Base-by-base conservation (phyloP, 192 early-diverging fungal species). In the Linnemannia exigua region DNA sequence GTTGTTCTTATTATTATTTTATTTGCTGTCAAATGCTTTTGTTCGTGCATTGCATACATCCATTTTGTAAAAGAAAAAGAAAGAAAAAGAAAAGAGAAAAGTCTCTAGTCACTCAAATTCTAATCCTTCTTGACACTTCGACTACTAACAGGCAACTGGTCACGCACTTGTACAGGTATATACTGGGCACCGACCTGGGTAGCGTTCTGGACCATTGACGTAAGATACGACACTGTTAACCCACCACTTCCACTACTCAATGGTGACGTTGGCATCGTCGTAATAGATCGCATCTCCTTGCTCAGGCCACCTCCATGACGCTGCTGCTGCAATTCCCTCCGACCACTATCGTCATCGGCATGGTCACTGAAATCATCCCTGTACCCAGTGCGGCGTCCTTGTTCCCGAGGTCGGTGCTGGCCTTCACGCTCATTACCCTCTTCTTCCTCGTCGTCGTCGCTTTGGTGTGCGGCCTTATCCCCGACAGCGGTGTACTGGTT, bases 401-500 rank as follows among this genome's bases (percentile, higher is more conserved):
- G 28, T 54, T 51, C 17, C 58, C 58, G 58, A 63, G 28, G 58
- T 31, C 58, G 58, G 41, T 44, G 41, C 41, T 44, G 41, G 41
- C 50, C 41, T 71, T 71, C 54, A 28, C 35, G 36, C 37, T 22
- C 52, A 9, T 63, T 35, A 20, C 48, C 63, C 66, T 74, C 31
- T 20, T 37, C 72, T 33, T 37, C 72, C 8, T 50, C 46, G 20
- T 36, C 70, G 1, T 47, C 15, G 15, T 11, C 44, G 67, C n/a
- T n/a, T n/a, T n/a, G n/a, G n/a, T n/a, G n/a, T n/a, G 46, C 33
- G 31, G 37, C 1, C 67, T 44, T 70, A 48, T 41, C 41, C 8
- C 46, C 31, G 16, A 74, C 20, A 3, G 73, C 28, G 4, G 52
- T 61, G 51, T 86, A 80, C n/a, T 80, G 84, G 31, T 73, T 76